Base-by-base conservation (phyloP, 148 eudicot species). In the Cornus florida region DNA sequence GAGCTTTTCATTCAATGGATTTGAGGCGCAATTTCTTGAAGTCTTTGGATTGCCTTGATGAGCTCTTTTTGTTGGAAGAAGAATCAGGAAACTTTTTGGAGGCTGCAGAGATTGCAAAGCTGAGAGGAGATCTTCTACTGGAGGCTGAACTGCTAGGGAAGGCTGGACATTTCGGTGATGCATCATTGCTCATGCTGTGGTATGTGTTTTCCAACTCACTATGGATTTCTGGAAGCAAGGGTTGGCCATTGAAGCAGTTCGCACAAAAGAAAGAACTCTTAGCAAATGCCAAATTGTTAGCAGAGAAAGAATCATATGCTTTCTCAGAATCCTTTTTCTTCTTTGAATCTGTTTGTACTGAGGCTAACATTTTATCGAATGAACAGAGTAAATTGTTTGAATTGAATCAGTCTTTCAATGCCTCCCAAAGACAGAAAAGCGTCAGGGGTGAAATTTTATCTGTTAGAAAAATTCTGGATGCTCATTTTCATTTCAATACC, bases 231-330 rank as follows among this genome's bases (percentile, higher is more conserved):
- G 79, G 80, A 67, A 66, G 75, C 43, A 81, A 75, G 66, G 92
- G 92, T 75, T 90, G 92, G 92, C 92, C 93, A 5, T 50, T 87
- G 68, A 92, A 87, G 71, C 78, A 74, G 2, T 90, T 90, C 67
- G 56, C 77, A 0, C 24, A 53, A 35, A 84, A 84, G 84, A 85
- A 72, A 50, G 90, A 89, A 39, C 79, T 89, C 66, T 76, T 90
- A 5, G n/a, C 28, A 75, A 90, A 80, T 79, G 89, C 88, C 31
- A 86, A 75, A 71, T 81, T 57, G 14, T 78, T 56, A 59, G 91
- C 89, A 67, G 6, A 32, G 39, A 71, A 71, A 4, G 73, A 72
- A 14, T 77, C 84, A 13, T 78, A 1, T 38, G 46, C 46, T 5
- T 72, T 83, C 10, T 76, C 79, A 76, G 79, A 82, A 53, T 79